Evolutionary conservation across 495 filamentous ascomycete species (phyloP).

Genomic region (Neurospora sp.): DNA sequence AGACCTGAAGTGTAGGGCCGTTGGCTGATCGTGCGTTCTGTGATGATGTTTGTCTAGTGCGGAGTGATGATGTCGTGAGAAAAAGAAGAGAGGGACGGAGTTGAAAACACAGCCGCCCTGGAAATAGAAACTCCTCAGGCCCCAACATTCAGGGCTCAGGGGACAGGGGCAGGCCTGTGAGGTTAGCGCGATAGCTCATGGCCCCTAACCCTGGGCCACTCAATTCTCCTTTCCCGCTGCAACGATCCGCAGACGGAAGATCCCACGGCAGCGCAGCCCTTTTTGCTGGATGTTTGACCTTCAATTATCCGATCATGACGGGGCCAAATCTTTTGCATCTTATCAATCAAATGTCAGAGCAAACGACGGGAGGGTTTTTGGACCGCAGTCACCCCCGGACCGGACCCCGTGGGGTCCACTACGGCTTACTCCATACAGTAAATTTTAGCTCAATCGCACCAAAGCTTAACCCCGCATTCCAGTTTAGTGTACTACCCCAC

Average conservation of each 20-base stretch:
- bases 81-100: background rate
- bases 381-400: background rate
- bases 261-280: background rate
- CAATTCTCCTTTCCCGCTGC: background rate
- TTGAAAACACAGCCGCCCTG: slow-evolving; percentile 11
- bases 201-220: background rate
- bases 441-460: background rate
- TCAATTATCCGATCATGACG: background rate
- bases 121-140: slow-evolving; percentile 7
- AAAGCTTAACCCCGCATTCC: background rate
- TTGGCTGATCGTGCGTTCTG: slow-evolving; percentile 3
- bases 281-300: background rate
- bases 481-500: background rate
- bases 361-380: background rate
- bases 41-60: background rate
- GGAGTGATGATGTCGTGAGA: background rate
- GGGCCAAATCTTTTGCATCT: background rate
- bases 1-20: background rate
- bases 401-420: background rate
- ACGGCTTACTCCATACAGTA: background rate
- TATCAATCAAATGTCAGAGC: background rate
- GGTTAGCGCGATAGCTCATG: background rate
- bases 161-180: background rate
- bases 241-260: background rate
- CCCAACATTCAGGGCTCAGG: slow-evolving; percentile 1